These are phyloP conservation scores for Apophysomyces elegans DNA, from an alignment of 371 early-diverging fungal genomes.

Conservation along the genomic window DNA sequence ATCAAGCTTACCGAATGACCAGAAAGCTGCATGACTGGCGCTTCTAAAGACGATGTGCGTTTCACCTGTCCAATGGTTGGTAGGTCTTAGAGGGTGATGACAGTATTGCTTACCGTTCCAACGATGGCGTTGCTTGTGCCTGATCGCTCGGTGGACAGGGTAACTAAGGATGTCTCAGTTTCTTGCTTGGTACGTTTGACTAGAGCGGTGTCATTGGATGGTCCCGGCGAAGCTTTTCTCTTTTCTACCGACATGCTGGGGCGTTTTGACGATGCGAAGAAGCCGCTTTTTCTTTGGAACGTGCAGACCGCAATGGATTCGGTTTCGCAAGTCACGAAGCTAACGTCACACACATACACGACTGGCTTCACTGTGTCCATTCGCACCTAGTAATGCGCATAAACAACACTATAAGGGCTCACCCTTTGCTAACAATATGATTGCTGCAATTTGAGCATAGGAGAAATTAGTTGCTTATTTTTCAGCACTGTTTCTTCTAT, in stretches of 20 bases:
- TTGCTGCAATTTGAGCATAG: too few species aligned
- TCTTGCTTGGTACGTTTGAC: slow-evolving; percentile 63
- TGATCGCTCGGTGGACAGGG: slow-evolving; percentile 51
- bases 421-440: too few species aligned
- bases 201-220: slow-evolving; percentile 47
- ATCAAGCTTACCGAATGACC: slow-evolving; percentile 69
- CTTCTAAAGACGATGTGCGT: slow-evolving; percentile 85
- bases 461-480: too few species aligned
- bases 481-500: too few species aligned
- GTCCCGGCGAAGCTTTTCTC: slow-evolving; percentile 49
- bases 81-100: not conserved
- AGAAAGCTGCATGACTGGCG: slow-evolving; percentile 87
- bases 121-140: slow-evolving; percentile 64
- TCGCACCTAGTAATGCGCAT: too few species aligned
- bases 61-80: slow-evolving; percentile 50
- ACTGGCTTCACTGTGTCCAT: too few species aligned
- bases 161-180: slow-evolving; percentile 43
- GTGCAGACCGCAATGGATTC: too few species aligned
- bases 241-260: slow-evolving; percentile 43
- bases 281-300: not conserved
- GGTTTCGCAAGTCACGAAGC: too few species aligned
- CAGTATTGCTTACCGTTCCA: slow-evolving; percentile 56
- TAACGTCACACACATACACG: too few species aligned
- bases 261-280: not conserved
- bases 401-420: too few species aligned